Base-by-base conservation (phyloP, 2,329 filamentous ascomycete species). In the Trichoderma atrobrunneum region DNA sequence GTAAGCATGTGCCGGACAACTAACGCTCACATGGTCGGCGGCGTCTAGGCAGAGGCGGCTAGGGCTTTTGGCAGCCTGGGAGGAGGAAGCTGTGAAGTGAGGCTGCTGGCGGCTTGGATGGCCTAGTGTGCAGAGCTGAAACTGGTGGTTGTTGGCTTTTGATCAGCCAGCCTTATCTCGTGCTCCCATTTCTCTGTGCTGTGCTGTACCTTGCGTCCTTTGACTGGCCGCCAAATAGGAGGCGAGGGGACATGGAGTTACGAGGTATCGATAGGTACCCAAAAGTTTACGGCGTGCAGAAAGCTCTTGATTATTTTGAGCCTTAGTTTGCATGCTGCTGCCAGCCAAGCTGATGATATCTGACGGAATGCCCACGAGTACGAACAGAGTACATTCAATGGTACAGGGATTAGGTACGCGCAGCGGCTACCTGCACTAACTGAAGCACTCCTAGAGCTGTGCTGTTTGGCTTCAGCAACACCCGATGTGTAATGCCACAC, bases 1-100 rank as follows among this genome's bases (percentile, higher is more conserved):
- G n/a, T 54, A 72, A 67, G 64, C 63, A 60, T 67, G 59, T 64
- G 68, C 68, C 48, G 16, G 59, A 24, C n/a, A 24, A 28, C 51
- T 59, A 48, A 59, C 65, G 64, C 54, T 67, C 64, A 57, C 64
- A 67, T 67, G 64, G 67, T 28, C 54, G 56, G 56, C 28, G 21
- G 36, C 36, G 56, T 51, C 54, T 32, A 51, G 54, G 34, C 66
- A 28, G 65, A 43, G 54, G 48, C 14, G n/a, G 56, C 64, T 28
- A 57, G 48, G 48, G 61, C 26, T 51, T 21, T 26, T 30, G 21
- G 21, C 24, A 14, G n/a, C 24, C 34, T 28, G 12, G 64, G 28
- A 57, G 48, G 48, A 51, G 18, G 26, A 69, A 26, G 66, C 56
- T 36, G 48, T 26, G n/a, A 69, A 18, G 34, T 62, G 67, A 62